Conservation (phyloP, 257 asterid genomes). For the Petrea volubilis region DNA sequence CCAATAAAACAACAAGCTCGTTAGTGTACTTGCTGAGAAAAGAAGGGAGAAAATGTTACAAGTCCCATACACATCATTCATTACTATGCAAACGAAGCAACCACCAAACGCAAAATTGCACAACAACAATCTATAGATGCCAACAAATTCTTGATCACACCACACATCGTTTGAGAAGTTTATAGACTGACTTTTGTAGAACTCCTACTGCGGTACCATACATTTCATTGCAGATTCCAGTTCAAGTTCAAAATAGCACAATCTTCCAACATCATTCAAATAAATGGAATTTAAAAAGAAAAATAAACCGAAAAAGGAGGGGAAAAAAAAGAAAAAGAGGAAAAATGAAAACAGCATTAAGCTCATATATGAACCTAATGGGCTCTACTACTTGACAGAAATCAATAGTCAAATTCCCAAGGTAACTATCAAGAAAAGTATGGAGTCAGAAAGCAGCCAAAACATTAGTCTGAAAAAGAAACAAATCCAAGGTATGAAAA, state of each 20-base stretch:
- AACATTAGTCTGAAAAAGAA: background rate
- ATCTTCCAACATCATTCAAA: background rate
- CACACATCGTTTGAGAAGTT: background rate
- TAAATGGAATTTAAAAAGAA: background rate
- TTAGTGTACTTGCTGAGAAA: background rate
- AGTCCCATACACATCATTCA: background rate
- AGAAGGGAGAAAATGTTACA: background rate
- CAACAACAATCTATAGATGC: background rate
- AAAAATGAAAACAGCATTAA: background rate
- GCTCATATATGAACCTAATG: background rate
- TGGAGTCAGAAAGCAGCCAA: conserved; percentile 1
- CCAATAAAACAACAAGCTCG: background rate
- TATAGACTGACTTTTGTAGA: background rate
- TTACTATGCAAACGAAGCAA: background rate
- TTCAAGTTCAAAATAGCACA: background rate
- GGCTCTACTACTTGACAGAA: background rate
- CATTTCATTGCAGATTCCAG: background rate
- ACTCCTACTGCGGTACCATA: background rate
- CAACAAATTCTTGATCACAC: background rate
- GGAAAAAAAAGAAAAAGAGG: background rate
- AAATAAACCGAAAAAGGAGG: background rate
- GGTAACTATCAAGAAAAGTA: background rate
- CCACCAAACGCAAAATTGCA: background rate
- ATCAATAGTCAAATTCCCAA: background rate
- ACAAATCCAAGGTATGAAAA: background rate